phyloP scores from a whole-genome alignment of 805 yeast genomes.

The Ogataea nitratoaversa region DNA sequence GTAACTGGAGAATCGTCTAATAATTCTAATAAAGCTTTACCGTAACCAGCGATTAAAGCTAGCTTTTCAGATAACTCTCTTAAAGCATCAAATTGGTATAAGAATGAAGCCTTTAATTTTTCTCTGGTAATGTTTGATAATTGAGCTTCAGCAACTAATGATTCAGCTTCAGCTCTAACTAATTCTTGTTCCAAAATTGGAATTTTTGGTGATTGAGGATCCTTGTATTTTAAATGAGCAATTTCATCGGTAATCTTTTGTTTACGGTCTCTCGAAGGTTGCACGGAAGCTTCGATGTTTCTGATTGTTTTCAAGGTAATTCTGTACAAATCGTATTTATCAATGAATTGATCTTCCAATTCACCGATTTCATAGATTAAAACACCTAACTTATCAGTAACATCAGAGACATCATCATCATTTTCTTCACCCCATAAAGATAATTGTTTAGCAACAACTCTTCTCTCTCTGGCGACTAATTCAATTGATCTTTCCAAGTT shows the following conservation, averaged over 20 bases:
- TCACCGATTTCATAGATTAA: constrained; percentile 94
- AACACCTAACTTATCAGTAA: constrained; percentile 96
- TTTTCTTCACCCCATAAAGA: constrained; percentile 97
- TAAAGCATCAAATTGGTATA: constrained; percentile 92
- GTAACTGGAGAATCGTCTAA: constrained; percentile 96
- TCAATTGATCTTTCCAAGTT: constrained; percentile 92
- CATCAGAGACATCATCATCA: constrained; percentile 95
- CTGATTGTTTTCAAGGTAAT: constrained; percentile 90
- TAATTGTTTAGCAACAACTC: constrained; percentile 94
- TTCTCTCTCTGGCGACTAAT: constrained; percentile 87
- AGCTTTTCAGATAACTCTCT: constrained; percentile 95
- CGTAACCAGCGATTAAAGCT: constrained; percentile 97
- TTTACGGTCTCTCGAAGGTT: constrained; percentile 97
- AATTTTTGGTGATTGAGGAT: constrained; percentile 95
- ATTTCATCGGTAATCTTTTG: constrained; percentile 96
- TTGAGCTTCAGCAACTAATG: constrained; percentile 98
- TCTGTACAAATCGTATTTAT: constrained; percentile 97
- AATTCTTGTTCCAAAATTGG: constrained; percentile 95
- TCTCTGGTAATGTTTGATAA: constrained; percentile 97
- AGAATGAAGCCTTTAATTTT: constrained; percentile 94
- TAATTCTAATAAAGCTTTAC: constrained; percentile 93
- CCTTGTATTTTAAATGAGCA: constrained; percentile 97
- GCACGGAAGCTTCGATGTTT: constrained; percentile 96
- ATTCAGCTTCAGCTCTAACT: constrained; percentile 98
- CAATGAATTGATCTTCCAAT: constrained; percentile 96